These are phyloP conservation scores for Vitis amurensis DNA, from an alignment of 164 flowering plant species.

Conservation along the genomic window DNA sequence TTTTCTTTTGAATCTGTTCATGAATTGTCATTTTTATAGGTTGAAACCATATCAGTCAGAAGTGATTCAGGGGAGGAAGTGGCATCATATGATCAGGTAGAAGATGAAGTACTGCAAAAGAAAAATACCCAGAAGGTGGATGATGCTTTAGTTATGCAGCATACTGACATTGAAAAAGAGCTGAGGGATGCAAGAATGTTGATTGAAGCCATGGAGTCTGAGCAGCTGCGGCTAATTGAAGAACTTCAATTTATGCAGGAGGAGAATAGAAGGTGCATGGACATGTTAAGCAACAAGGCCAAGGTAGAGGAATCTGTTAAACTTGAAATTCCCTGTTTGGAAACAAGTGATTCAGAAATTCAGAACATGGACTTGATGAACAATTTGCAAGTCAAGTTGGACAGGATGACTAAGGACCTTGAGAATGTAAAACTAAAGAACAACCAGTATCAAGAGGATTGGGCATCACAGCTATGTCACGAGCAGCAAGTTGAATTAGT, in stretches of 20 bases:
- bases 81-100: slow-evolving; percentile 22
- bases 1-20: background rate
- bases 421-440: slow-evolving; percentile 46
- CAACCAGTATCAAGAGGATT: slow-evolving; percentile 43
- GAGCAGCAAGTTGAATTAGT: slow-evolving; percentile 48
- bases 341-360: slow-evolving; percentile 11
- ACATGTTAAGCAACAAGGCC: slow-evolving; percentile 26
- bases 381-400: slow-evolving; percentile 40
- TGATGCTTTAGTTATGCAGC: slow-evolving; percentile 15
- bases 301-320: slow-evolving; percentile 11
- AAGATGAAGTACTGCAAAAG: slow-evolving; percentile 18
- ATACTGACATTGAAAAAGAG: slow-evolving; percentile 33
- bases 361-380: slow-evolving; percentile 13
- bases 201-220: slow-evolving; percentile 46
- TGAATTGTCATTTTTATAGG: slow-evolving; percentile 29
- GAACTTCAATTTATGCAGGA: slow-evolving; percentile 40
- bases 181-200: slow-evolving; percentile 44
- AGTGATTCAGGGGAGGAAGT: slow-evolving; percentile 41
- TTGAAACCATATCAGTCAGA: slow-evolving; percentile 27
- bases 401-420: slow-evolving; percentile 42
- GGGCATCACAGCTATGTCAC: slow-evolving; percentile 31
- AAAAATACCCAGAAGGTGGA: slow-evolving; percentile 18
- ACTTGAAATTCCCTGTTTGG: slow-evolving; percentile 7
- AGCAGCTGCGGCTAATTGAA: slow-evolving; percentile 36
- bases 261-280: slow-evolving; percentile 31